Conservation (phyloP, 805 yeast genomes). For the Spathaspora passalidarum region DNA sequence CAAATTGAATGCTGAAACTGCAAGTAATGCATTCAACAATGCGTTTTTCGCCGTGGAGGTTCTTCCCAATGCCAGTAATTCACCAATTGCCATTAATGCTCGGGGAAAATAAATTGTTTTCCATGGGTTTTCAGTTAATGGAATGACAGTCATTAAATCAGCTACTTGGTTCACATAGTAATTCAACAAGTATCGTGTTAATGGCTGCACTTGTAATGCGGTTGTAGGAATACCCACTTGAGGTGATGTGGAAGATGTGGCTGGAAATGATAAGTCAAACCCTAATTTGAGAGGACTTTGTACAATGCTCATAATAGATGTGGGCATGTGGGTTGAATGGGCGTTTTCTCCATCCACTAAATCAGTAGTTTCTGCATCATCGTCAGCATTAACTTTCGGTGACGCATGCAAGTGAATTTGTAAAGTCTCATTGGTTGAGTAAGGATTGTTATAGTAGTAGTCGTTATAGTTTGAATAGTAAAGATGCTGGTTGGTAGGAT, state of each 20-base stretch:
- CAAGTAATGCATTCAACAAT: conserved; percentile 70
- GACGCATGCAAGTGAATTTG: conserved; percentile 46
- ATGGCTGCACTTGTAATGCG: conserved; percentile 62
- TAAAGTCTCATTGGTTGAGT: conserved; percentile 32
- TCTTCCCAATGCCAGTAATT: conserved; percentile 66
- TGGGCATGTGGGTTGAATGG: conserved; percentile 47
- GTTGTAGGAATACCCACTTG: conserved; percentile 49
- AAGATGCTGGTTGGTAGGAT: conserved; percentile 34
- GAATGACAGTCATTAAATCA: conserved; percentile 71
- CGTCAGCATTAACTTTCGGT: conserved; percentile 20
- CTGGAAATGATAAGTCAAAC: conserved; percentile 38
- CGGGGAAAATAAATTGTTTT: conserved; percentile 81
- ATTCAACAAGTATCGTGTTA: conserved; percentile 67
- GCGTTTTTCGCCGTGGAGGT: conserved; percentile 79
- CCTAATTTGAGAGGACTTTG: conserved; percentile 38
- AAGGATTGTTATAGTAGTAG: conserved; percentile 38
- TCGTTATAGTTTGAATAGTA: conserved; percentile 38
- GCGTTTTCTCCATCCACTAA: conserved; percentile 31
- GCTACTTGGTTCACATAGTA: conserved; percentile 76
- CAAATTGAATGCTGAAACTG: conserved; percentile 78
- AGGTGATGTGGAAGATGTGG: conserved; percentile 13
- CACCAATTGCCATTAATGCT: conserved; percentile 80
- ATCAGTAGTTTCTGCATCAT: conserved; percentile 23
- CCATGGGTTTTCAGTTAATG: conserved; percentile 81
- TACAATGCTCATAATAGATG: conserved; percentile 50